Percentiles rank a stretch among this genome's conserved stretches.
phyloP scores from a whole-genome alignment of 164 flowering plant species.

The Berberis vulgaris region DNA sequence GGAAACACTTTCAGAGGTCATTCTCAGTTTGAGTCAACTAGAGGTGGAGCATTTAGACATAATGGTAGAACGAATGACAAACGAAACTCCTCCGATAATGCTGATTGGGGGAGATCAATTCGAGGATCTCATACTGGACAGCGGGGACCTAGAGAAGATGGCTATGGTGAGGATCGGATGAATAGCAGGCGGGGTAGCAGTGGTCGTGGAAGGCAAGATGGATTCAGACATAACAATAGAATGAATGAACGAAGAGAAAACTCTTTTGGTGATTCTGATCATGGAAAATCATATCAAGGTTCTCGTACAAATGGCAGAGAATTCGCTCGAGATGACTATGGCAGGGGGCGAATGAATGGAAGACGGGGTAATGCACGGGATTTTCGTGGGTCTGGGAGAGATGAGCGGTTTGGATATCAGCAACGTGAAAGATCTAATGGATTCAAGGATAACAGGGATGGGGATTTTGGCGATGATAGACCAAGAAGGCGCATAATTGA shows the following conservation, averaged over 20 bases:
- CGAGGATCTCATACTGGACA: conserved; percentile 13
- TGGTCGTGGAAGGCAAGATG: conserved; percentile 15
- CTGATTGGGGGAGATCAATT: conserved; percentile 16
- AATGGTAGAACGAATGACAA: conserved; percentile 13
- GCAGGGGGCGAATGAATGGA: conserved; percentile 15
- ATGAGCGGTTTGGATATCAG: conserved; percentile 19
- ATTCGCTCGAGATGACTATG: conserved; percentile 13
- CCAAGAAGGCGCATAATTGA: conserved; percentile 49
- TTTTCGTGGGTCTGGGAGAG: conserved; percentile 16
- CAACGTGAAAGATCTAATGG: conserved; percentile 22
- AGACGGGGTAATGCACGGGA: conserved; percentile 10
- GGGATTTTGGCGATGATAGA: conserved; percentile 31
- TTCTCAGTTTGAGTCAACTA: conserved; percentile 10
- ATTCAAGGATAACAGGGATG: conserved; percentile 15
- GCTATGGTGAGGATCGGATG: conserved; percentile 14
- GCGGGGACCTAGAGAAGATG: conserved; percentile 13
- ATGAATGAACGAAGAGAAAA: conserved; percentile 15
- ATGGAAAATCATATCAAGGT: conserved; percentile 18
- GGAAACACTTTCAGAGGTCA: conserved; percentile 16
- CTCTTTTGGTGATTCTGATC: conserved; percentile 14
- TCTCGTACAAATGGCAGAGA: conserved; percentile 14
- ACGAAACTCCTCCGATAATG: conserved; percentile 14
- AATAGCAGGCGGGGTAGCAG: conserved; percentile 9
- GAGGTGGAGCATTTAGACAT: conserved; percentile 12
- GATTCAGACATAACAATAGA: conserved; percentile 12